Percentiles rank a stretch among this genome's conserved stretches.
Evolutionary conservation across 2,329 filamentous ascomycete species (phyloP).

Genomic region (Xylaria sp.): DNA sequence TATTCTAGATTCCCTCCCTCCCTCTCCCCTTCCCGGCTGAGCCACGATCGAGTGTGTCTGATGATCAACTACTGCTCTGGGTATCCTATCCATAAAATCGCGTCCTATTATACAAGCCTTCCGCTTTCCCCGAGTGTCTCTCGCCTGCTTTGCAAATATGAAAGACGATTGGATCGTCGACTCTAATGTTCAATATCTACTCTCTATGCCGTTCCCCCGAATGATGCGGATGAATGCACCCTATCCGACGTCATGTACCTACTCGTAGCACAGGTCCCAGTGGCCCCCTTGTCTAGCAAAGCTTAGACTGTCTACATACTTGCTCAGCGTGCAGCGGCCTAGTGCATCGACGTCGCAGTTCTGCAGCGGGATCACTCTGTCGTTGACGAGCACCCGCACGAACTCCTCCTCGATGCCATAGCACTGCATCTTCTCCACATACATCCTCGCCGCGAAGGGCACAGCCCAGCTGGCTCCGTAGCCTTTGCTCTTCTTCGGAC

Average conservation of each 20-base stretch:
- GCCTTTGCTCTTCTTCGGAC: conserved; percentile 67
- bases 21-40: background rate
- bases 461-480: conserved; percentile 83
- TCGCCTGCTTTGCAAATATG: background rate
- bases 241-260: conserved; percentile 36
- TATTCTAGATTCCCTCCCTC: conserved; percentile 11
- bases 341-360: conserved; percentile 76
- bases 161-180: conserved; percentile 7
- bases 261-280: conserved; percentile 74
- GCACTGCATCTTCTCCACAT: conserved; percentile 89
- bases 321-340: conserved; percentile 75
- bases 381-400: conserved; percentile 85
- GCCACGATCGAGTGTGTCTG: conserved; percentile 11
- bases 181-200: background rate
- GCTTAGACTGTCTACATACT: conserved; percentile 78
- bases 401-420: conserved; percentile 67
- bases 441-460: conserved; percentile 82
- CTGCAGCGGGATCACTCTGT: conserved; percentile 78
- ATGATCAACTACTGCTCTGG: conserved; percentile 2
- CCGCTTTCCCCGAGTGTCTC: background rate
- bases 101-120: background rate
- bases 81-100: conserved; percentile 1
- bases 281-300: conserved; percentile 78
- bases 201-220: conserved; percentile 1
- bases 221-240: conserved; percentile 6